Evolutionary conservation across 2,329 filamentous ascomycete species (phyloP), one percentile per base, ranked within the genome.

Genomic region (Claviceps sp.): DNA sequence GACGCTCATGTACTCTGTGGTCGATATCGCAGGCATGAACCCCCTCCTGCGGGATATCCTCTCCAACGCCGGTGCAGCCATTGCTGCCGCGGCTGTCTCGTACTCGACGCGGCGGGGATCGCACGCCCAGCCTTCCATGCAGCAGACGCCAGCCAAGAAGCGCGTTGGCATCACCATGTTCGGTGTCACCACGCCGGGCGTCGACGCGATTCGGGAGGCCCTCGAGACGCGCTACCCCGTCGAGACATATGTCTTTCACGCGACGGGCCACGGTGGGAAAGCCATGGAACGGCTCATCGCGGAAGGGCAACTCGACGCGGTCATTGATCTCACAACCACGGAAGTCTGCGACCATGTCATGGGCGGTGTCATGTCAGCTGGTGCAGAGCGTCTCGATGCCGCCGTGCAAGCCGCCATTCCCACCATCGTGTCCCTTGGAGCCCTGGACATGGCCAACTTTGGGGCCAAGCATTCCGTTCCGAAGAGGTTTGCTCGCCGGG

Each of bases 121-220:
- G 30, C 9, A 0, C 9, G 30, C 9, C 38, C 7, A 50, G 53
- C 4, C 2, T 22, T 11, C 8, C 13, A n/a, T 3, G 14, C 26
- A 55, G 24, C 24, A 55, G 30, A 44, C 37, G 2, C 45, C 11
- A 26, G 30, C 55, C 8, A 73, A 71, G 58, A 75, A 72, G 52
- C 68, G 74, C 0, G 69, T 87, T 6, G 84, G 75, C 0, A 75
- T 86, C 24, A 85, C 83, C 2, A 87, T 87, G 84, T 87, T 86
- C 60, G 84, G 84, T 2, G 82, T 87, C 6, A 88, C 84, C 0
- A 87, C 83, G 0, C 81, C 82, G 0, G 78, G 76, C 11, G 82
- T 82, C 0, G 76, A 82, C 47, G 65, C 63, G 1, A 75, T 83
- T 1, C 72, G 80, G 0, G 58, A 63, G 1, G 64, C 75, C 46